A percentile compares a stretch with the other conserved stretches of the same genome.
phyloP scores from a whole-genome alignment of 2,329 filamentous ascomycete species.

The Fusarium albosuccineum region DNA sequence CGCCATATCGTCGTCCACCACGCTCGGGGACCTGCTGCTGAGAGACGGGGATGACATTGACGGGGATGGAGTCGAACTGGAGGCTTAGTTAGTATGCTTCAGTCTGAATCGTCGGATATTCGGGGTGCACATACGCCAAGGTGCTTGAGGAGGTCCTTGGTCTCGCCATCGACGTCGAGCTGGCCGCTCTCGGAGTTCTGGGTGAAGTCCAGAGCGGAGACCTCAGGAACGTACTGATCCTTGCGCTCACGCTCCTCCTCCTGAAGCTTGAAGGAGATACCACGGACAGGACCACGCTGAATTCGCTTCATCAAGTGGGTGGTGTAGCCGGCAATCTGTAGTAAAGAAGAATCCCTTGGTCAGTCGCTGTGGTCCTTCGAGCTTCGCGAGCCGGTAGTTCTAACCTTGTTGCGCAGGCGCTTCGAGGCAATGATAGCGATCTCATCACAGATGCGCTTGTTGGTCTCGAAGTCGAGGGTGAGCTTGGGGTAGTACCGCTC shows the following conservation, averaged over 20 bases:
- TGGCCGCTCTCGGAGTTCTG: slow-evolving; percentile 94
- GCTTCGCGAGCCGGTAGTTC: slow-evolving; percentile 38
- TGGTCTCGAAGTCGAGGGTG: slow-evolving; percentile 99
- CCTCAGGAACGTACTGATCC: slow-evolving; percentile 99
- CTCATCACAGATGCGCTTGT: slow-evolving; percentile 99
- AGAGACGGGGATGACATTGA: slow-evolving; percentile 92
- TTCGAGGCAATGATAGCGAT: slow-evolving; percentile 99
- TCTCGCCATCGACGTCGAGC: slow-evolving; percentile 96
- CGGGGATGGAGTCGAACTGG: slow-evolving; percentile 96
- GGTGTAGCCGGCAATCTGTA: slow-evolving; percentile 95
- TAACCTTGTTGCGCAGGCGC: slow-evolving; percentile 98
- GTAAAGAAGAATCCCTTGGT: slow-evolving; percentile 16
- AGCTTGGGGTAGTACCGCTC: slow-evolving; percentile 98
- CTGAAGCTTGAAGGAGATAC: slow-evolving; percentile 99
- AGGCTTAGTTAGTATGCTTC: slow-evolving; percentile 45
- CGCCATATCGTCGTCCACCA: slow-evolving; percentile 79
- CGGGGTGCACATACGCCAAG: slow-evolving; percentile 82
- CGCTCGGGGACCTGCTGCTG: slow-evolving; percentile 91
- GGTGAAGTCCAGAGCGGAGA: slow-evolving; percentile 98
- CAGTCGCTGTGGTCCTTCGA: slow-evolving; percentile 27
- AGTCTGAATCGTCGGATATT: neutral
- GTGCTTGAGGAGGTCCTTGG: slow-evolving; percentile 99
- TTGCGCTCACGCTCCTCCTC: slow-evolving; percentile 99
- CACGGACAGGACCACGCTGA: slow-evolving; percentile 97
- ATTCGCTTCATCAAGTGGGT: slow-evolving; percentile 99